Conservation (phyloP, 768 basidiomycete species). For the Floccularia luteovirens region DNA sequence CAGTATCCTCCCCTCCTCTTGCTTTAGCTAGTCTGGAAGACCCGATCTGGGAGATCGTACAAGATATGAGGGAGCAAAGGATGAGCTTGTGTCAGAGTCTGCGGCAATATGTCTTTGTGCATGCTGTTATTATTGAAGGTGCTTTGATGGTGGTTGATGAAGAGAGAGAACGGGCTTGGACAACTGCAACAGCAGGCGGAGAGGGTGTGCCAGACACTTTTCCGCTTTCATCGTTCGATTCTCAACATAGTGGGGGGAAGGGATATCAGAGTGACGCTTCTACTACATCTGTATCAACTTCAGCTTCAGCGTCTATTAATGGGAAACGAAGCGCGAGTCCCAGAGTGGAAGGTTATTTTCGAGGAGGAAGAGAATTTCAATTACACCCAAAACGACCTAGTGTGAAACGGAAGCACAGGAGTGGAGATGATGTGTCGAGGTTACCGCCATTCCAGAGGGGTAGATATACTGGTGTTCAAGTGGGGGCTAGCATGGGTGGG, state of each 20-base stretch:
- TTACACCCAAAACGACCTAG: constrained; percentile 61
- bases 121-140: constrained; percentile 79
- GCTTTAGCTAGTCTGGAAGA: constrained; percentile 58
- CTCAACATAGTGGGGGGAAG: no score
- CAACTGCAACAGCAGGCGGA: constrained; percentile 11
- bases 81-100: constrained; percentile 96
- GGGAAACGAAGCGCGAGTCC: constrained; percentile 68
- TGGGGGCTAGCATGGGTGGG: neutral
- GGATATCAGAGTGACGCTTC: constrained; percentile 5
- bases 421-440: constrained; percentile 10
- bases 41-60: constrained; percentile 76
- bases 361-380: constrained; percentile 46
- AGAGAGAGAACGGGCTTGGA: constrained; percentile 30
- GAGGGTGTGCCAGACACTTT: no score
- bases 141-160: constrained; percentile 73
- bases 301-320: constrained; percentile 26
- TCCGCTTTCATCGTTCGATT: no score
- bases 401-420: constrained; percentile 37
- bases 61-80: constrained; percentile 92
- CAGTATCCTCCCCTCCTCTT: constrained; percentile 43
- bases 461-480: neutral
- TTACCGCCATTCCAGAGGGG: neutral
- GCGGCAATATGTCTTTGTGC: constrained; percentile 91
- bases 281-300: constrained; percentile 4
- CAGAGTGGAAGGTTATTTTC: constrained; percentile 58